Percentiles rank a stretch among this genome's conserved stretches.
phyloP scores from a whole-genome alignment of 768 basidiomycete species.

The Leccinum truebloodii region DNA sequence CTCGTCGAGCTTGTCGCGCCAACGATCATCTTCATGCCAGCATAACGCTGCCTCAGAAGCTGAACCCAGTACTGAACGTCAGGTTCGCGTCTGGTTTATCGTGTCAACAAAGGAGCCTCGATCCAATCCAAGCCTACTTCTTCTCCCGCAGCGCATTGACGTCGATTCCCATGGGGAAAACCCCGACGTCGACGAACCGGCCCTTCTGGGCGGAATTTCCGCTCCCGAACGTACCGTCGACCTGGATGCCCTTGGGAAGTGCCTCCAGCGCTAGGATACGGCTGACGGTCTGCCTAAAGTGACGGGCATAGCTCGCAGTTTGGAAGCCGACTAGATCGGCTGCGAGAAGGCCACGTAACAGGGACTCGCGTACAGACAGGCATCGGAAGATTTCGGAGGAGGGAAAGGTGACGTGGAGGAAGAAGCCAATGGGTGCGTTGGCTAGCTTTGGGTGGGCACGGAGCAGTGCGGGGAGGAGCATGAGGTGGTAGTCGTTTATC shows the following conservation, averaged over 20 bases:
- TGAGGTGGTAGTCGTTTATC: conserved; percentile 96
- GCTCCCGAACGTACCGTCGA: conserved; percentile 35
- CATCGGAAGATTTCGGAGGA: conserved; percentile 95
- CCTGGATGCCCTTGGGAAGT: conserved; percentile 79
- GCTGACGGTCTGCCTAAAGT: conserved; percentile 82
- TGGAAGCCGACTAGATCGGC: conserved; percentile 95
- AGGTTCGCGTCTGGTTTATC: conserved; percentile 53
- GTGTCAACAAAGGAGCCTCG: conserved; percentile 2
- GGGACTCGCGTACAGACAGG: conserved; percentile 71
- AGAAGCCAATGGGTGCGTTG: conserved; percentile 67
- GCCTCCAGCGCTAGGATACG: conserved; percentile 81
- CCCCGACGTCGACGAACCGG: conserved; percentile 80
- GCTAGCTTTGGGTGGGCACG: conserved; percentile 56
- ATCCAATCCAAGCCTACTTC: conserved; percentile 45
- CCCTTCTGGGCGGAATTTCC: conserved; percentile 29
- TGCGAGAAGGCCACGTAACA: conserved; percentile 87
- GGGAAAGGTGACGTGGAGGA: conserved; percentile 96
- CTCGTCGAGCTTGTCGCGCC: conserved; percentile 87
- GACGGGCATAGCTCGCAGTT: conserved; percentile 78
- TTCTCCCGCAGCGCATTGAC: conserved; percentile 65
- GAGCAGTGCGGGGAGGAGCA: conserved; percentile 87
- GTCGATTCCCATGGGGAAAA: conserved; percentile 92
- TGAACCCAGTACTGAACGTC: conserved; percentile 85
- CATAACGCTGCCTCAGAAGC: conserved; percentile 76
- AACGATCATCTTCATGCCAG: conserved; percentile 84